Conservation (phyloP, 2,329 filamentous ascomycete species). For the Gnomoniopsis smithogilvyi region DNA sequence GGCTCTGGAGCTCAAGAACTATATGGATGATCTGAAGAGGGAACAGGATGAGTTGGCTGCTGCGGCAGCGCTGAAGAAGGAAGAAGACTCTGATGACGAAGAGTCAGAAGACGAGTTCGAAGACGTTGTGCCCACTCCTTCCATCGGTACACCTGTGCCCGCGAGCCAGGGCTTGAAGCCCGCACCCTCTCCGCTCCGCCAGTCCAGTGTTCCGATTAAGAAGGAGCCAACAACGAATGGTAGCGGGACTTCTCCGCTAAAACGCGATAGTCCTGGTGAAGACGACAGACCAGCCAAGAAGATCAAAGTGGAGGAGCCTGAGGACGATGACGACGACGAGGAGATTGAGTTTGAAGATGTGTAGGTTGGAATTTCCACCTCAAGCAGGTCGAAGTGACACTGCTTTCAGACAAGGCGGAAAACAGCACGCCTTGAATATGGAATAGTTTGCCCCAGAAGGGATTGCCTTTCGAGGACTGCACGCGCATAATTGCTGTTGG, state of each 20-base stretch:
- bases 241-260: conserved; percentile 21
- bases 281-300: conserved; percentile 55
- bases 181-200: conserved; percentile 25
- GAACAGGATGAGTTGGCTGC: conserved; percentile 31
- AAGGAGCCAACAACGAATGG: conserved; percentile 21
- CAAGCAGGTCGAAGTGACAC: background rate
- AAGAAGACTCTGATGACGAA: conserved; percentile 38
- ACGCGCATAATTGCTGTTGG: background rate
- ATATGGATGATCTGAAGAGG: conserved; percentile 63
- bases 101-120: conserved; percentile 47
- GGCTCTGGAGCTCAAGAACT: conserved; percentile 59
- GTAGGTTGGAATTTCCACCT: background rate
- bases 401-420: conserved; percentile 3
- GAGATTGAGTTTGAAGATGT: conserved; percentile 58
- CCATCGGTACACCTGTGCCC: conserved; percentile 23
- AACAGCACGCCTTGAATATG: conserved; percentile 2
- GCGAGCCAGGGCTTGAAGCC: conserved; percentile 5
- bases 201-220: conserved; percentile 30
- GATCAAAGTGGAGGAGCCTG: conserved; percentile 52
- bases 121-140: conserved; percentile 41
- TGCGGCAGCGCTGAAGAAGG: conserved; percentile 45
- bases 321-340: conserved; percentile 44
- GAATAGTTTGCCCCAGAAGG: background rate
- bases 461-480: background rate
- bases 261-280: conserved; percentile 20